Evolutionary conservation across 441 rosid species (phyloP).

Genomic region (Erodium texanum): DNA sequence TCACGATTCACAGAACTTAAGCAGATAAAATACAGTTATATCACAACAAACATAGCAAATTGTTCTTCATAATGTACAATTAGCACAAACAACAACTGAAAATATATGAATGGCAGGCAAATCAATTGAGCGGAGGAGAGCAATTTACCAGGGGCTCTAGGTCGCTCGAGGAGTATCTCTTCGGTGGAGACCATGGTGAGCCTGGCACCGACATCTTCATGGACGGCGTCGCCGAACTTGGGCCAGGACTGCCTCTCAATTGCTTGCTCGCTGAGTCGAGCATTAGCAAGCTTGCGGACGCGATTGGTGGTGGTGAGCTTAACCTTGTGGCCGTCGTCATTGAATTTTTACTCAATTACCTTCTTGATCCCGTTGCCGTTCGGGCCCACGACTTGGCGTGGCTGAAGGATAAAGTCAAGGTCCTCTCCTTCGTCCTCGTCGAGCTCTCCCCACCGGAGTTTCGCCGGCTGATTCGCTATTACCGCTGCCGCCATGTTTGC

Average conservation of each 20-base stretch:
- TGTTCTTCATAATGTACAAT: too few relatives aligned
- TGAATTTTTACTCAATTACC: constrained; percentile 59
- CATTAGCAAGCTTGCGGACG: constrained; percentile 58
- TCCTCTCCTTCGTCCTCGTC: constrained; percentile 62
- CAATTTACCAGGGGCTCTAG: constrained; percentile 45
- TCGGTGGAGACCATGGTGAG: constrained; percentile 85
- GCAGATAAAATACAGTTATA: too few relatives aligned
- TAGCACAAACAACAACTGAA: too few relatives aligned
- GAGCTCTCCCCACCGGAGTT: constrained; percentile 68
- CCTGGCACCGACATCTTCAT: constrained; percentile 53
- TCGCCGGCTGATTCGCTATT: constrained; percentile 20
- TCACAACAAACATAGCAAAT: too few relatives aligned
- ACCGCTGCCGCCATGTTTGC: neutral
- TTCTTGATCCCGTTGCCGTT: constrained; percentile 69
- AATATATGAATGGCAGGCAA: too few relatives aligned
- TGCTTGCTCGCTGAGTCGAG: constrained; percentile 51
- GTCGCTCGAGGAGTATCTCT: constrained; percentile 68
- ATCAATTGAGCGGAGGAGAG: neutral
- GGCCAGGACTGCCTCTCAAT: constrained; percentile 64
- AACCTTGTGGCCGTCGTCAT: constrained; percentile 55
- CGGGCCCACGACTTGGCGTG: constrained; percentile 60
- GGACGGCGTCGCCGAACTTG: constrained; percentile 77
- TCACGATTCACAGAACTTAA: too few relatives aligned
- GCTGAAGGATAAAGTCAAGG: constrained; percentile 58
- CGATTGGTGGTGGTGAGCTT: constrained; percentile 58